Conservation (phyloP, 257 asterid genomes). For the Prunella vulgaris region DNA sequence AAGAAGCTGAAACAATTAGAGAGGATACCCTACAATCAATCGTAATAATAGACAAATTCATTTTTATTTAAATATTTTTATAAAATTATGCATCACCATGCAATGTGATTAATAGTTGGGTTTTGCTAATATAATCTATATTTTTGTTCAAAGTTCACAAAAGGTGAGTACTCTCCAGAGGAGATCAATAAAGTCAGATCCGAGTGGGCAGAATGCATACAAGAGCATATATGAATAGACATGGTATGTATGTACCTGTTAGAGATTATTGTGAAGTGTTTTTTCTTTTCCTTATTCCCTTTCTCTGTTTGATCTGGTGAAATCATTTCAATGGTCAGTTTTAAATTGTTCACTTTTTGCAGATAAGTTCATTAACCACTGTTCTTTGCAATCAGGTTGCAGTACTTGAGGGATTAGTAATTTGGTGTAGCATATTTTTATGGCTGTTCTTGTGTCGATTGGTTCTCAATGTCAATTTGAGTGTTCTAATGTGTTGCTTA, state of each 20-base stretch:
- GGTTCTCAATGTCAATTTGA: neutral
- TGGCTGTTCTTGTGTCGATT: neutral
- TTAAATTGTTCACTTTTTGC: neutral
- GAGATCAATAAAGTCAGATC: constrained; percentile 2
- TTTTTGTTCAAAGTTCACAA: neutral
- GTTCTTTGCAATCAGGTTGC: neutral
- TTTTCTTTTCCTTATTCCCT: neutral
- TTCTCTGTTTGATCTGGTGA: neutral
- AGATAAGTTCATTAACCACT: neutral
- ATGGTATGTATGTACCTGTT: neutral
- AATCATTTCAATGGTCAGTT: neutral
- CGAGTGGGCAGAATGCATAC: constrained; percentile 9
- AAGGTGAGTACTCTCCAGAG: neutral
- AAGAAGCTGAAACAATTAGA: neutral
- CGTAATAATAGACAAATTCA: neutral
- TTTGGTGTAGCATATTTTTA: neutral
- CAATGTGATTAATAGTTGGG: neutral
- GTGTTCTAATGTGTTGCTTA: neutral
- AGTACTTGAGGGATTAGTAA: neutral
- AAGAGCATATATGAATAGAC: neutral
- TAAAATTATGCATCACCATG: neutral
- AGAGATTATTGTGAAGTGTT: neutral
- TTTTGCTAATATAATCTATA: neutral
- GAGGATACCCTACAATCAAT: neutral
- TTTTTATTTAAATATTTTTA: neutral